phyloP scores from a whole-genome alignment of 2,329 filamentous ascomycete genomes.

The Verticillium isaacii region DNA sequence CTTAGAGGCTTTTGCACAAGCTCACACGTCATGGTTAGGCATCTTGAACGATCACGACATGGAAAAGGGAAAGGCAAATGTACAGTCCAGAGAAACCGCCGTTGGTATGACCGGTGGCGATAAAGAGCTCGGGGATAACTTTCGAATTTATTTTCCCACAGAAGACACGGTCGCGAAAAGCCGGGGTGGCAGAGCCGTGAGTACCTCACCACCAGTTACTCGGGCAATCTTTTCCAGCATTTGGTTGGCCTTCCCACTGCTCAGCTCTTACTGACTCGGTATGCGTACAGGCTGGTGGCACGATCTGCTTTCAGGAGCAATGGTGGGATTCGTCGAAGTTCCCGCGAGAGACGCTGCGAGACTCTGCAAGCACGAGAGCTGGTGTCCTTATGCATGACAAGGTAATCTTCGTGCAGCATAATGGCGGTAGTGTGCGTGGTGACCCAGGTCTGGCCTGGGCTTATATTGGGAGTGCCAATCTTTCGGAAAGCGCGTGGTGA shows the following conservation, averaged over 20 bases:
- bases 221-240: conserved; percentile 15
- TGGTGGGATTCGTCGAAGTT: conserved; percentile 71
- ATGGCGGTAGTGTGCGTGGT: background rate
- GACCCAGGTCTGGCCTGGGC: conserved; percentile 54
- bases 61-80: background rate
- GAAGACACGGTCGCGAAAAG: conserved; percentile 62
- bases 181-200: conserved; percentile 55
- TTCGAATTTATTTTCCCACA: conserved; percentile 80
- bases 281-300: conserved; percentile 63
- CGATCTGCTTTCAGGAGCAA: conserved; percentile 70
- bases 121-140: conserved; percentile 29
- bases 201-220: conserved; percentile 13
- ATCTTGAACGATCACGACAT: background rate
- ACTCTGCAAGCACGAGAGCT: conserved; percentile 65
- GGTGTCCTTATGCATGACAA: conserved; percentile 89
- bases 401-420: conserved; percentile 47
- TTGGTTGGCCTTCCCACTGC: conserved; percentile 13
- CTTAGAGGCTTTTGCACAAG: background rate
- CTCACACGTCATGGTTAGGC: background rate
- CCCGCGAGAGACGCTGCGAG: conserved; percentile 65
- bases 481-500: conserved; percentile 90
- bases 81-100: background rate
- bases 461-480: conserved; percentile 86
- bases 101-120: background rate
- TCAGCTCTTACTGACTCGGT: background rate